Percentiles rank a stretch among this genome's conserved stretches.
These are phyloP conservation scores for Typha latifolia DNA, from an alignment of 176 grass and related monocot genomes.

Conservation along the genomic window DNA sequence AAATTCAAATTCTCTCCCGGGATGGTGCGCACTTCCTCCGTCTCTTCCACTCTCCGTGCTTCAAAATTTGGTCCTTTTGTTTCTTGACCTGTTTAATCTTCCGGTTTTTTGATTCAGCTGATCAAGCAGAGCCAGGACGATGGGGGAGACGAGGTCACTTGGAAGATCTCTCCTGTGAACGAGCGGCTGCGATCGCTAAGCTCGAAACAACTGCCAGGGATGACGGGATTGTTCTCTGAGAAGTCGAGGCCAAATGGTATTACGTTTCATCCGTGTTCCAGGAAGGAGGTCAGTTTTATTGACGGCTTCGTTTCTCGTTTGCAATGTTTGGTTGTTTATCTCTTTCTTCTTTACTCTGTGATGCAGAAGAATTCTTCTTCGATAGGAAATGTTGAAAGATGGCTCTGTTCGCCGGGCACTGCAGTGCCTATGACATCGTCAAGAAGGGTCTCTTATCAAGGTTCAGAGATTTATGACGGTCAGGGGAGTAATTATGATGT, in stretches of 20 bases:
- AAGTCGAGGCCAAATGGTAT: constrained; percentile 13
- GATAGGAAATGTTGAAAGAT: constrained; percentile 48
- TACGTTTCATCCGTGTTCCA: constrained; percentile 56
- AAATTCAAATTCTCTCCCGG: constrained; percentile 87
- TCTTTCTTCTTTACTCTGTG: not conserved
- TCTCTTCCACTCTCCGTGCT: not conserved
- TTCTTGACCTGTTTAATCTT: constrained; percentile 1
- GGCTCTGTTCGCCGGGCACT: constrained; percentile 38
- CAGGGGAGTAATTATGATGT: constrained; percentile 20
- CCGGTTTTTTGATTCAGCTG: constrained; percentile 34
- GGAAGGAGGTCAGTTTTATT: constrained; percentile 30
- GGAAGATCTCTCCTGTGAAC: constrained; percentile 92
- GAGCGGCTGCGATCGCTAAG: constrained; percentile 39
- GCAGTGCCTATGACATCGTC: constrained; percentile 15
- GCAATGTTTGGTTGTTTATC: not conserved
- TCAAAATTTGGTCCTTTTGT: not conserved
- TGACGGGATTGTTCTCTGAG: constrained; percentile 14
- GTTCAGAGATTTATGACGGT: constrained; percentile 12
- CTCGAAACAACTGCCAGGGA: constrained; percentile 45
- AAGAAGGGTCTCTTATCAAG: constrained; percentile 15
- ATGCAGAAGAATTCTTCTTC: constrained; percentile 39
- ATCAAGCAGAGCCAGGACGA: constrained; percentile 96
- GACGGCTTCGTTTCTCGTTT: no score
- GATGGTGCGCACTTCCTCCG: constrained; percentile 59
- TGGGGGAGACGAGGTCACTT: constrained; percentile 62